Base-by-base conservation (phyloP, 164 flowering plant species). In the Liriodendron chinense region DNA sequence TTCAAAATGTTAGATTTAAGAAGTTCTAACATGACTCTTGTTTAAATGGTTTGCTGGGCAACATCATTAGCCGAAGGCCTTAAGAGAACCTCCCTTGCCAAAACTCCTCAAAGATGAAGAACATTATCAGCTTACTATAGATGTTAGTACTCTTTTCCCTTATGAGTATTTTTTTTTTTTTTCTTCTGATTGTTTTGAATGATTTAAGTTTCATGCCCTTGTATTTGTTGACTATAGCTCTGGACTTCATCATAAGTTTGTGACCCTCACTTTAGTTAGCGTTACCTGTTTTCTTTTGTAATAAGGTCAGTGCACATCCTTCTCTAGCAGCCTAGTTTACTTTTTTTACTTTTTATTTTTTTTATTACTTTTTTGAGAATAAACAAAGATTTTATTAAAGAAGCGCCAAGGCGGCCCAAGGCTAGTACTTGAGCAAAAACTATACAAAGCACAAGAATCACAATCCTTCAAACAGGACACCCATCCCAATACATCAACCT, bases 51-150 rank as follows among this genome's bases (percentile, higher is more conserved):
- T 59, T 75, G 6, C 22, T 77, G 61, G 62, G 53, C 9, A 22
- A 24, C 72, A 16, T 74, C 24, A 67, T 26, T 77, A 80, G 87
- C 82, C 75, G 65, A 83, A 84, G 80, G 84, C 74, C 69, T 10
- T 65, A 18, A 85, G 77, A 81, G 91, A 86, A 63, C 84, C 91
- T 63, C 92, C 96, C 43, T 72, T 91, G 79, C 96, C 93, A 3
- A 80, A 85, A 70, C 86, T 94, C 74, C 82, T 92, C 24, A 88
- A 84, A 80, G 94, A 91, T 61, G 91, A 87, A 26, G 89, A 89
- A 76, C 85, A 89, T 74, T 88, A 80, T 78, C 74, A 9, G 57
- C 88, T 94, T 47, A 81, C 92, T 70, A 26, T 89, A 69, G 88
- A 94, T 84, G 96, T 91, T 7, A 82, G 90, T 87, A 28, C 73